A percentile compares a stretch with the other conserved stretches of the same genome.
Conservation (phyloP, 768 basidiomycete genomes). For the Boletus huronensis region DNA sequence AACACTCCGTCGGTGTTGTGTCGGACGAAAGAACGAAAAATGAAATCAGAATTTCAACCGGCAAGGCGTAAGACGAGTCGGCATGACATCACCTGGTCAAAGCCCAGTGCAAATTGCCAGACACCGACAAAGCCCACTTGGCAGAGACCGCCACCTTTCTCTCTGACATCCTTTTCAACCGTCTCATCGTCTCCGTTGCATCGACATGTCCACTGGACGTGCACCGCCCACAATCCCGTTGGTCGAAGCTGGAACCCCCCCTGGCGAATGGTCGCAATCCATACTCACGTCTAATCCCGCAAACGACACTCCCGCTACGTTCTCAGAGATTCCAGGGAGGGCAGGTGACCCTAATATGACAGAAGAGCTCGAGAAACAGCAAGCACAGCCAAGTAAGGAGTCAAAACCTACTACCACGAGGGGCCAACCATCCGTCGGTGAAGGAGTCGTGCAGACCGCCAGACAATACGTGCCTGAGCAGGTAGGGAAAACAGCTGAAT, state of each 20-base stretch:
- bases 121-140: neutral
- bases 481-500: neutral
- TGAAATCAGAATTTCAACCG: constrained; percentile 5
- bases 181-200: neutral
- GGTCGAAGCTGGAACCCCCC: constrained; percentile 16
- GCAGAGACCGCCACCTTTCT: neutral
- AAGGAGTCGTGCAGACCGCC: neutral
- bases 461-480: constrained; percentile 2
- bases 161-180: neutral
- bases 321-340: neutral
- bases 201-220: constrained; percentile 10
- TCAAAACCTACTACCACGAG: neutral
- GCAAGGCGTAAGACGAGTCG: constrained; percentile 8
- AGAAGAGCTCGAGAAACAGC: neutral
- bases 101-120: constrained; percentile 1
- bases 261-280: constrained; percentile 18
- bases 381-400: neutral
- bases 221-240: constrained; percentile 17
- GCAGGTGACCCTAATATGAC: neutral
- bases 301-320: constrained; percentile 3
- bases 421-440: neutral
- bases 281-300: constrained; percentile 11
- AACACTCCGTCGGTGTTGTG: neutral
- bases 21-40: neutral
- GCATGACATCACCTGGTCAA: constrained; percentile 28